phyloP scores from a whole-genome alignment of 495 filamentous ascomycete species.

The Pseudotulostoma volvatum region DNA sequence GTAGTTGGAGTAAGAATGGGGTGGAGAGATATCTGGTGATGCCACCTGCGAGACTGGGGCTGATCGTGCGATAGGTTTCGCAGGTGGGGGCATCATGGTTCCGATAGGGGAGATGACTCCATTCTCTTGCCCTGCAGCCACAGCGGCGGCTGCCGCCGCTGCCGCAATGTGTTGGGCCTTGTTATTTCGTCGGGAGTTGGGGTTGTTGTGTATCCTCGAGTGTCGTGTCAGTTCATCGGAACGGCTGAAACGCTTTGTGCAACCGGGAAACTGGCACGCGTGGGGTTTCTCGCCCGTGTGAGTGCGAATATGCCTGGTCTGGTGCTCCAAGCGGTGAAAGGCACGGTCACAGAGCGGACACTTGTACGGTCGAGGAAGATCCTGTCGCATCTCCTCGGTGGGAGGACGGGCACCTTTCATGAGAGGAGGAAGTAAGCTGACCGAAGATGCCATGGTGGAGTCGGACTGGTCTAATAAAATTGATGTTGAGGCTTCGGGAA shows the following conservation, averaged over 20 bases:
- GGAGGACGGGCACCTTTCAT: conserved; percentile 50
- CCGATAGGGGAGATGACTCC: conserved; percentile 30
- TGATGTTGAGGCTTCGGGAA: too few relatives aligned
- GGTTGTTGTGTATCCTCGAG: conserved; percentile 97
- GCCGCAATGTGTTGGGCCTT: conserved; percentile 56
- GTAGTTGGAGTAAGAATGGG: conserved; percentile 72
- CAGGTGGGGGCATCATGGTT: conserved; percentile 68
- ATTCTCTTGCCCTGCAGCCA: conserved; percentile 36
- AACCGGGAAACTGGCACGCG: conserved; percentile 82
- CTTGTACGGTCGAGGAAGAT: conserved; percentile 93
- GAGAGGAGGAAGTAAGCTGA: conserved; percentile 47
- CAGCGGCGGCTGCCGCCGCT: conserved; percentile 32
- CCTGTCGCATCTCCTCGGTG: conserved; percentile 44
- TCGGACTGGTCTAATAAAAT: conserved; percentile 26
- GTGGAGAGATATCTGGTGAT: conserved; percentile 91
- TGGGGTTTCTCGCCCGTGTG: conserved; percentile 98
- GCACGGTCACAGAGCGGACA: conserved; percentile 97
- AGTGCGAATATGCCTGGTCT: conserved; percentile 92
- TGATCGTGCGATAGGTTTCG: conserved; percentile 56
- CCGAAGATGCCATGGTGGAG: conserved; percentile 49
- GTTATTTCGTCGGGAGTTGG: conserved; percentile 87
- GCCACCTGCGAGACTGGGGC: conserved; percentile 79
- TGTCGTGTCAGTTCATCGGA: conserved; percentile 95
- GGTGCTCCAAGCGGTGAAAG: conserved; percentile 95
- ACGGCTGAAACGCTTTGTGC: conserved; percentile 92